phyloP scores from a whole-genome alignment of 1,139 yeast species.

The Yamadazyma diddensiae region DNA sequence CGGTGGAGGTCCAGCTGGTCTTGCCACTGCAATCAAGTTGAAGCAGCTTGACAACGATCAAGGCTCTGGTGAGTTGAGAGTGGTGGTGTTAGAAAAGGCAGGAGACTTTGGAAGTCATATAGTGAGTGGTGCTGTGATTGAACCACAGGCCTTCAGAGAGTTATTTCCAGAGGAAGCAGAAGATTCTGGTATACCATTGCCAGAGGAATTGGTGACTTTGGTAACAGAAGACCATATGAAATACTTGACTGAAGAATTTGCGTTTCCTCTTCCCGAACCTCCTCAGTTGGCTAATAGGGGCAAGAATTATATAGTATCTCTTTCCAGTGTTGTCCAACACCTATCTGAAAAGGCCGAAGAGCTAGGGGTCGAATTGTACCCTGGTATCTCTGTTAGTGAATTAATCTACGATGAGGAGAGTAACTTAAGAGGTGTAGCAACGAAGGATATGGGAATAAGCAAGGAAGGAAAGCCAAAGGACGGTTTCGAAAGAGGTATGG shows the following conservation, averaged over 20 bases:
- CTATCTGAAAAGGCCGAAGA: conserved; percentile 89
- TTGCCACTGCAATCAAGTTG: conserved; percentile 86
- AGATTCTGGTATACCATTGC: conserved; percentile 63
- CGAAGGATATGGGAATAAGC: conserved; percentile 85
- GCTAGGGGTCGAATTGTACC: conserved; percentile 88
- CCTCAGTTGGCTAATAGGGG: conserved; percentile 84
- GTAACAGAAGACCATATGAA: conserved; percentile 73
- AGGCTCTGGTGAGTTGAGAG: conserved; percentile 70
- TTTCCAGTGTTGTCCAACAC: conserved; percentile 78
- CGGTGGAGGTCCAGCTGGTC: conserved; percentile 98
- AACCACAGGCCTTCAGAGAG: conserved; percentile 83
- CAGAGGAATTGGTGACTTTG: conserved; percentile 68
- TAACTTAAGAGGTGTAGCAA: conserved; percentile 83
- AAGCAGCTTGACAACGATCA: conserved; percentile 77
- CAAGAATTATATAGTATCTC: conserved; percentile 79
- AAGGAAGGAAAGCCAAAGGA: conserved; percentile 73
- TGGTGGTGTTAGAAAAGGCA: conserved; percentile 87
- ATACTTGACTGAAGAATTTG: conserved; percentile 53
- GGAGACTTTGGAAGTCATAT: conserved; percentile 90
- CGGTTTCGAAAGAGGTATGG: conserved; percentile 93
- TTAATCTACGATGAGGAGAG: conserved; percentile 59
- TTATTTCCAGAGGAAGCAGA: conserved; percentile 71
- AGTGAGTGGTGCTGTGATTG: conserved; percentile 90
- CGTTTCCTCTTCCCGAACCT: conserved; percentile 84
- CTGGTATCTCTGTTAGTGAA: conserved; percentile 88